Base-by-base conservation (phyloP, 164 flowering plant species). In the Umbellularia californica region DNA sequence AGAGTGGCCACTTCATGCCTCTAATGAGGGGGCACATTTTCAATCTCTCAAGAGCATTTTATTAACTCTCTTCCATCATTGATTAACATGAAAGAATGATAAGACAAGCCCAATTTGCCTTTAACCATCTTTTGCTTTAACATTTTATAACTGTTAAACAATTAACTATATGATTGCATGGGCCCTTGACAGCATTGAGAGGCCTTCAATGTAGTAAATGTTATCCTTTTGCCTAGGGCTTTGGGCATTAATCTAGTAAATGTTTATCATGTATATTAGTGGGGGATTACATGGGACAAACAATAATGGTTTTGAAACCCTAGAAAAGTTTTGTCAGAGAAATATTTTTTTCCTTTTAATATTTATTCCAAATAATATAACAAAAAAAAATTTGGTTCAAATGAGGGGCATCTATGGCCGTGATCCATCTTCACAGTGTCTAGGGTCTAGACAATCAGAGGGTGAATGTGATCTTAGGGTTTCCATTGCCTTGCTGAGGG, bases 241-340 rank as follows among this genome's bases (percentile, higher is more conserved):
- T 22, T 69, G 71, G 27, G 23, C n/a, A 69, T 14, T 35, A 12
- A 33, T 15, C 20, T 15, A 55, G n/a, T 4, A 55, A 55, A 55
- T 55, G 7, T 15, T 55, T 15, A 14, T 0, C 47, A 55, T 55
- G n/a, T 11, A 47, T 65, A 25, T 19, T 2, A 72, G 51, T 72
- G 66, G 74, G 47, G 51, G 35, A 35, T 47, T 58, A 60, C 10
- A 20, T 28, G 76, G 47, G 64, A 66, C 76, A 73, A 66, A 65
- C 58, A 65, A n/a, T 73, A 66, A 27, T 65, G 76, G 75, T 47
- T 14, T 24, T 51, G 58, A 12, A 51, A 66, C 60, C 76, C 70
- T 19, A 69, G 24, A 55, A 55, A 2, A 69, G 10, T 14, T 28
- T 30, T 25, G 67, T 28, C 14, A 25, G 67, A 64, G 28, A 64